Conservation (phyloP, 495 filamentous ascomycete species). For the Polyplosphaeria fusca region DNA sequence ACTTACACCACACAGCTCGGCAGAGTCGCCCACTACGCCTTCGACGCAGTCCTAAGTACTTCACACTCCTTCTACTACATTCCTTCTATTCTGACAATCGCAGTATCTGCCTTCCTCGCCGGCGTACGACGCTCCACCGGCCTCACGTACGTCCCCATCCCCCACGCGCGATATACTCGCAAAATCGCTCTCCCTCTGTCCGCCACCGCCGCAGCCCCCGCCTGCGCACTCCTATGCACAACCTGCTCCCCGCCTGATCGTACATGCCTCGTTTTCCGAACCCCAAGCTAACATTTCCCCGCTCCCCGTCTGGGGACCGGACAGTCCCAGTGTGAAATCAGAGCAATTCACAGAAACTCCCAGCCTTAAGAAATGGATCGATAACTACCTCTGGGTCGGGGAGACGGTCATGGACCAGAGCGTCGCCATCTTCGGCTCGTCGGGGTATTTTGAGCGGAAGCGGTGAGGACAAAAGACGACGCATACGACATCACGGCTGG, state of each 20-base stretch:
- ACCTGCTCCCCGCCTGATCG: conserved; percentile 1
- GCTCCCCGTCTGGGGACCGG: conserved; percentile 41
- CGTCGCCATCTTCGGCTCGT: conserved; percentile 82
- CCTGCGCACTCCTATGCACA: conserved; percentile 6
- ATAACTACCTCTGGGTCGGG: conserved; percentile 91
- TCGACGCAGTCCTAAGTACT: conserved; percentile 90
- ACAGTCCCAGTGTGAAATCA: conserved; percentile 78
- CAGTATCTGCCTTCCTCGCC: conserved; percentile 92
- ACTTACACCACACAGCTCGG: conserved; percentile 64
- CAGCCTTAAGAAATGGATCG: conserved; percentile 84
- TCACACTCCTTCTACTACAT: conserved; percentile 15
- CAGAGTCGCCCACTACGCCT: conserved; percentile 87
- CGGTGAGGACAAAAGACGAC: conserved; percentile 51
- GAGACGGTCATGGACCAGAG: conserved; percentile 99
- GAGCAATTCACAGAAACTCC: conserved; percentile 83
- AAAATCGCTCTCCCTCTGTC: conserved; percentile 14
- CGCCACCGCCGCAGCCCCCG: conserved; percentile 8
- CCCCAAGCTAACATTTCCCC: conserved; percentile 43
- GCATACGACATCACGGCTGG: too few species aligned
- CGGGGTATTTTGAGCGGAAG: conserved; percentile 82
- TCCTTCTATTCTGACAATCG: conserved; percentile 4
- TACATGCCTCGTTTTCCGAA: background rate
- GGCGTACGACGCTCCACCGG: conserved; percentile 95
- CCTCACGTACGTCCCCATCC: conserved; percentile 75
- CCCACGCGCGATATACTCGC: conserved; percentile 11